Conservation (phyloP, 257 asterid genomes). For the Voacanga thouarsii region DNA sequence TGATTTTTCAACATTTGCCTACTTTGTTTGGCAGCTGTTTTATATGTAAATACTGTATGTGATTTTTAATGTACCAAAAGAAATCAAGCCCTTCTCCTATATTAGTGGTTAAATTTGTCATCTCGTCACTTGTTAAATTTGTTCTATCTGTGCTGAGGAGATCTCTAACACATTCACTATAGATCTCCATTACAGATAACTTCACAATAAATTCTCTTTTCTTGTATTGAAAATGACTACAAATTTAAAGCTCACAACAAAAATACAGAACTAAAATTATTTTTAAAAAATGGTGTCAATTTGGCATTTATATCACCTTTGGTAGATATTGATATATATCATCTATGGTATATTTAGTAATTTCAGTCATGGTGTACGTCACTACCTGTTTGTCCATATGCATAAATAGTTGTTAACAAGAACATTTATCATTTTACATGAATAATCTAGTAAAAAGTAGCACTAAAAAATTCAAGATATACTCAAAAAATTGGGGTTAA, state of each 20-base stretch:
- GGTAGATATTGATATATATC: slow-evolving; percentile 72
- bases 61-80: not conserved
- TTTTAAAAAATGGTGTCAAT: not conserved
- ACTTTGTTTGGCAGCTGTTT: not conserved
- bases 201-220: slow-evolving; percentile 70
- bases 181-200: slow-evolving; percentile 94
- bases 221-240: slow-evolving; percentile 48
- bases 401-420: slow-evolving; percentile 77
- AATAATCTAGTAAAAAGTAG: too few relatives aligned
- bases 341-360: slow-evolving; percentile 75
- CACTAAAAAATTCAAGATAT: too few relatives aligned
- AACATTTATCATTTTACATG: slow-evolving; percentile 14
- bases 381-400: slow-evolving; percentile 97
- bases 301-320: slow-evolving; percentile 42
- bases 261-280: slow-evolving; percentile 6
- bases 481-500: too few relatives aligned
- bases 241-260: slow-evolving; percentile 3
- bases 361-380: slow-evolving; percentile 93
- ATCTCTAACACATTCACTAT: slow-evolving; percentile 90
- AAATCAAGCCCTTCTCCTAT: too few relatives aligned
- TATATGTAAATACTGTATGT: not conserved
- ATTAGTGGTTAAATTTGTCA: too few relatives aligned
- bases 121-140: too few relatives aligned
- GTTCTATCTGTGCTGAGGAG: slow-evolving; percentile 66
- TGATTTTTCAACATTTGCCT: not conserved